A percentile compares a stretch with the other conserved stretches of the same genome.
phyloP scores from a whole-genome alignment of 208 protist genomes.

The Tritrichomonas foetus region DNA sequence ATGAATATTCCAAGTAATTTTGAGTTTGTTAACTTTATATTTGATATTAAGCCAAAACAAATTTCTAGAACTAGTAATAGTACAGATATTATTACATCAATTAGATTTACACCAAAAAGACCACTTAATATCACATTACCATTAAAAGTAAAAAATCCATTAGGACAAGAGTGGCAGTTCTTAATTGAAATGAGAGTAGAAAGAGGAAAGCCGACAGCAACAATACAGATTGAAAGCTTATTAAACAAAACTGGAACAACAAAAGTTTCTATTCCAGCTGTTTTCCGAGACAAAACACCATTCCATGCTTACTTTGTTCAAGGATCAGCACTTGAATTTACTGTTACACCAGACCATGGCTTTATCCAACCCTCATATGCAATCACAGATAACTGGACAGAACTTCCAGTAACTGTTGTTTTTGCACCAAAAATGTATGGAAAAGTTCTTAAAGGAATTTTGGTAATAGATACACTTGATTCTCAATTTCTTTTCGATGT shows the following conservation, averaged over 20 bases:
- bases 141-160: background rate
- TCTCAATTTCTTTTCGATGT: background rate
- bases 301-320: background rate
- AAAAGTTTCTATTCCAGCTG: background rate
- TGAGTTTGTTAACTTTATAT: background rate
- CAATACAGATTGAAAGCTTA: background rate
- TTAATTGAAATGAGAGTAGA: background rate
- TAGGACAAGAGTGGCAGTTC: constrained; percentile 1
- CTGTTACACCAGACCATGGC: background rate
- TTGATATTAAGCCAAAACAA: background rate
- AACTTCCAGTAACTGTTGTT: background rate
- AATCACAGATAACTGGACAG: background rate
- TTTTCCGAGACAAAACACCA: background rate
- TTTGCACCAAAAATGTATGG: constrained; percentile 37
- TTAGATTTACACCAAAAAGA: background rate
- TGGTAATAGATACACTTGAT: background rate
- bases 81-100: background rate
- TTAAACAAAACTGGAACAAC: constrained; percentile 36
- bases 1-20: background rate
- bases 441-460: background rate
- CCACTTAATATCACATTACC: background rate
- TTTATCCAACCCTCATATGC: background rate
- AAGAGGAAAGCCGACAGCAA: constrained; percentile 1
- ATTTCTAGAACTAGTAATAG: background rate
- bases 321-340: background rate